A percentile compares a stretch with the other conserved stretches of the same genome.
Conservation (phyloP, 306 rosid species). For the Trifolium pratense region DNA sequence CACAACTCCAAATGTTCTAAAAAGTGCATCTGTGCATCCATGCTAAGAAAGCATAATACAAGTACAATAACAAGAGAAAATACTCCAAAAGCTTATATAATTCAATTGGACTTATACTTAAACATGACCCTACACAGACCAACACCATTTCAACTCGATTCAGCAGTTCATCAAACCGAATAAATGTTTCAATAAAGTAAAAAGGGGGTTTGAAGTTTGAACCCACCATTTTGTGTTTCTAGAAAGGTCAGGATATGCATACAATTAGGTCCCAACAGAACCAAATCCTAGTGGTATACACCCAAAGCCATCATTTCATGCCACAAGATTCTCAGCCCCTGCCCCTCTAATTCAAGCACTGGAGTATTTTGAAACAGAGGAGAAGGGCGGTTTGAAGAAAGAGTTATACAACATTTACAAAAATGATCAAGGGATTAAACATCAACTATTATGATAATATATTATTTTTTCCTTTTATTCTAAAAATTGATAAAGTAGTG, state of each 20-base stretch:
- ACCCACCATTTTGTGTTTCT: not conserved
- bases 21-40: not conserved
- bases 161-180: too few relatives aligned
- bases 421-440: not conserved
- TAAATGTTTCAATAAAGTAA: too few relatives aligned
- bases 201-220: too few relatives aligned
- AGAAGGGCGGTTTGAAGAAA: not conserved
- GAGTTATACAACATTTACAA: not conserved
- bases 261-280: too few relatives aligned
- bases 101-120: not conserved
- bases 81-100: not conserved
- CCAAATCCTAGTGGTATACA: too few relatives aligned
- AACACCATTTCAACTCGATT: too few relatives aligned
- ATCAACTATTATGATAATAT: not conserved
- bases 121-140: not conserved
- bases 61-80: not conserved
- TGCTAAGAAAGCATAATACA: not conserved
- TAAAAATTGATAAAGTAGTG: not conserved
- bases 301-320: too few relatives aligned
- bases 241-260: too few relatives aligned
- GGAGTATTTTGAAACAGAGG: not conserved
- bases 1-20: slow-evolving; percentile 5
- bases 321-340: too few relatives aligned
- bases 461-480: not conserved
- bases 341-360: not conserved